These are phyloP conservation scores for Nannochloropsis granulata DNA, from an alignment of 108 stramenopile genomes.

Conservation along the genomic window DNA sequence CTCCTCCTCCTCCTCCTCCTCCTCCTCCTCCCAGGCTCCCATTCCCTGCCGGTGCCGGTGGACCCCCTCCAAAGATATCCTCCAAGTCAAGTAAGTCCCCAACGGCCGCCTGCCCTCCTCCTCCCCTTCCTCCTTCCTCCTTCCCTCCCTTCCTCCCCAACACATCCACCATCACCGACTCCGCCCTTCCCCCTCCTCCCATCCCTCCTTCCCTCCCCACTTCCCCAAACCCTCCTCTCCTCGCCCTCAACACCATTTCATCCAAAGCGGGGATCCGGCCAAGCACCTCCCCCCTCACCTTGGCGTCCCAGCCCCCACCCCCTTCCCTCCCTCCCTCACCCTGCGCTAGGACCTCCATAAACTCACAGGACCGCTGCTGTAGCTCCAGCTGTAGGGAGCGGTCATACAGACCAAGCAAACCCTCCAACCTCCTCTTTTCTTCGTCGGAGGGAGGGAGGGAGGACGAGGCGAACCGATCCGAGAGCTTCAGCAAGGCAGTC, in stretches of 20 bases:
- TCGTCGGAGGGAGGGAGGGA: slow-evolving; percentile 2
- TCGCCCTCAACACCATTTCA: slow-evolving; percentile 58
- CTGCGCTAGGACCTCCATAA: slow-evolving; percentile 59
- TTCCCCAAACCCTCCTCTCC: slow-evolving; percentile 21
- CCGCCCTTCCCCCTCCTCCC: slow-evolving; percentile 1
- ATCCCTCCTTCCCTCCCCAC: slow-evolving; percentile 24
- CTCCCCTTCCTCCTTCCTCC: background rate
- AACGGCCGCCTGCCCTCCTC: background rate
- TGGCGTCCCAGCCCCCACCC: background rate
- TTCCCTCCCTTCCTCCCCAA: background rate
- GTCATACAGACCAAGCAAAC: slow-evolving; percentile 28
- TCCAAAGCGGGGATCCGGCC: slow-evolving; percentile 88
- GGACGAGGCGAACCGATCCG: slow-evolving; percentile 3
- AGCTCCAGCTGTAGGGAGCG: slow-evolving; percentile 69
- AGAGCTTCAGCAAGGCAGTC: slow-evolving; percentile 43
- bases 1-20: too few species aligned
- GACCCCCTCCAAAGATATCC: slow-evolving; percentile 74
- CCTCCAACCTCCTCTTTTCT: slow-evolving; percentile 1
- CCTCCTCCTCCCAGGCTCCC: slow-evolving; percentile 35
- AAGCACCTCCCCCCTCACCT: slow-evolving; percentile 60
- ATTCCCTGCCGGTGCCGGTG: slow-evolving; percentile 29
- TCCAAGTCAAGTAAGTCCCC: slow-evolving; percentile 56
- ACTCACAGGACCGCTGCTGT: slow-evolving; percentile 85
- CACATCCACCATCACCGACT: background rate
- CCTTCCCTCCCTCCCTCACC: slow-evolving; percentile 30